Conservation (phyloP, 176 grass and related monocot species). For the Pontederia paniculata region DNA sequence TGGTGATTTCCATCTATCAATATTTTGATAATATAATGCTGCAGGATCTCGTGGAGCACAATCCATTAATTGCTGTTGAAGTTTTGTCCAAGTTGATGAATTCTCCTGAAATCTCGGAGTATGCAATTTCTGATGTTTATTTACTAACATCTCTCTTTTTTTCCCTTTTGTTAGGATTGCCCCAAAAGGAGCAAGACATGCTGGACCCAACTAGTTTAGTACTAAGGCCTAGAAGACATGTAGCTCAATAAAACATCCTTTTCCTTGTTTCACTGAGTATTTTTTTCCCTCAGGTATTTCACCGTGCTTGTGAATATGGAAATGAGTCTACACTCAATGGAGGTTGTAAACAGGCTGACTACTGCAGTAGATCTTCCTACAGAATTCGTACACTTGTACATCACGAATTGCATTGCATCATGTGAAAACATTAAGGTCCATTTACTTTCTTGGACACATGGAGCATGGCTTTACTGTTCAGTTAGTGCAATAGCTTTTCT, state of each 20-base stretch:
- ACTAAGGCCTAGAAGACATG: not conserved
- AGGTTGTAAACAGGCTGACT: constrained; percentile 97
- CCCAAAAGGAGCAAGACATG: too few relatives aligned
- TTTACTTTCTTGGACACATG: constrained; percentile 18
- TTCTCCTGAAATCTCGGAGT: constrained; percentile 73
- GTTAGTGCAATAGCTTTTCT: too few relatives aligned
- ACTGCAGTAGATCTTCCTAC: constrained; percentile 66
- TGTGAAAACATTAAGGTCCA: constrained; percentile 82
- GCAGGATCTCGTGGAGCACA: constrained; percentile 92
- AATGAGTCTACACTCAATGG: constrained; percentile 98
- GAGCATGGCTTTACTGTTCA: not conserved
- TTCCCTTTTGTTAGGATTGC: too few relatives aligned
- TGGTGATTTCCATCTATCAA: constrained; percentile 6
- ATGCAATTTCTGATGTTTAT: constrained; percentile 16
- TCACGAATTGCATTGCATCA: constrained; percentile 87
- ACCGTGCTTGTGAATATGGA: constrained; percentile 84
- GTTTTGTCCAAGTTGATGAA: constrained; percentile 84
- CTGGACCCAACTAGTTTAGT: not conserved
- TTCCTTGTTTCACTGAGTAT: constrained; percentile 20
- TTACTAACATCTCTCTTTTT: not conserved
- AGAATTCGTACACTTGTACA: constrained; percentile 91
- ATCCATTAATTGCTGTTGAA: constrained; percentile 70
- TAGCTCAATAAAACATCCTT: constrained; percentile 4
- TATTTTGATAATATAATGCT: constrained; percentile 17
- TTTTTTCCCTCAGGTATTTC: constrained; percentile 53